A percentile compares a stretch with the other conserved stretches of the same genome.
These are phyloP conservation scores for Termitomyces sp. DNA, from an alignment of 768 basidiomycete genomes.

Conservation along the genomic window DNA sequence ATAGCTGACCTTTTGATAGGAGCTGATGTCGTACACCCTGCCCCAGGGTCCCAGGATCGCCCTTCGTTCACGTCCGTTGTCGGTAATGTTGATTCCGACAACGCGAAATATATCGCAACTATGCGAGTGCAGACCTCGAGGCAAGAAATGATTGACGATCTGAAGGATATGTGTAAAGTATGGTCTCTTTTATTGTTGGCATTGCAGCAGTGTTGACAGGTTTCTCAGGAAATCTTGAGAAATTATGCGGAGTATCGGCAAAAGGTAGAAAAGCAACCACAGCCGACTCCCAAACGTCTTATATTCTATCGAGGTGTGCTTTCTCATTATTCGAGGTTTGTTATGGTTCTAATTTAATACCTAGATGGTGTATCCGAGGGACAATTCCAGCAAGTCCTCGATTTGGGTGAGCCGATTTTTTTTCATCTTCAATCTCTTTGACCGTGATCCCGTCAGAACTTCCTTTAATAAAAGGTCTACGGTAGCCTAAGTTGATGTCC, in stretches of 20 bases:
- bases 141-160: constrained; percentile 64
- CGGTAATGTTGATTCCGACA: constrained; percentile 64
- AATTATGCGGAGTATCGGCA: constrained; percentile 51
- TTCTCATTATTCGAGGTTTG: constrained; percentile 8
- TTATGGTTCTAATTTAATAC: constrained; percentile 15
- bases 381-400: constrained; percentile 44
- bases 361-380: constrained; percentile 47
- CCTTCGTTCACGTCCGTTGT: constrained; percentile 75
- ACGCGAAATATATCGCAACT: constrained; percentile 56
- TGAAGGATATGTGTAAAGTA: constrained; percentile 60
- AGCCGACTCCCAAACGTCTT: constrained; percentile 41
- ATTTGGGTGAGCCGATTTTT: constrained; percentile 36
- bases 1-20: constrained; percentile 29
- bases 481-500: neutral
- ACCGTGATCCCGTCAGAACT: constrained; percentile 37
- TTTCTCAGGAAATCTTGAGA: constrained; percentile 39
- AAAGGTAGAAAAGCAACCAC: constrained; percentile 35
- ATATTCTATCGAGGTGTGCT: constrained; percentile 67
- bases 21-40: constrained; percentile 77
- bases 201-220: neutral
- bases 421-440: neutral
- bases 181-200: neutral
- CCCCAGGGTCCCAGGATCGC: constrained; percentile 62
- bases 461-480: constrained; percentile 48
- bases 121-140: constrained; percentile 53